These are phyloP conservation scores for Alternaria sp. DNA, from an alignment of 2,329 filamentous ascomycete species.

Conservation along the genomic window DNA sequence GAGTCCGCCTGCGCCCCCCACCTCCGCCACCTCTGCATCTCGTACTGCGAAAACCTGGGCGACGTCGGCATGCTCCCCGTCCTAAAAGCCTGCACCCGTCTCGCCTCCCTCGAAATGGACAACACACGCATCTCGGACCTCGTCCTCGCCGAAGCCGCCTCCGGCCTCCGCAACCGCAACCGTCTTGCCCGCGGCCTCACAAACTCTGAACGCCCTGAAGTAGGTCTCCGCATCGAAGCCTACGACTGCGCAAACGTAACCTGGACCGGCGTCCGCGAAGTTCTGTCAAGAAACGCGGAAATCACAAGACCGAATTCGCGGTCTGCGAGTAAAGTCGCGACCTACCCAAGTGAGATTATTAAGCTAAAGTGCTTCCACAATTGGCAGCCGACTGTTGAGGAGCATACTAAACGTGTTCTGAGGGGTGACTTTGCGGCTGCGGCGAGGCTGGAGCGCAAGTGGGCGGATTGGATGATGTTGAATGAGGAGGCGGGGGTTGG, in stretches of 20 bases:
- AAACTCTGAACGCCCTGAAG: conserved; percentile 39
- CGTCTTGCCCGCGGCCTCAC: conserved; percentile 49
- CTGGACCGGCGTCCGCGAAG: conserved; percentile 88
- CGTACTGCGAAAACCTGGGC: conserved; percentile 85
- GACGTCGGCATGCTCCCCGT: conserved; percentile 85
- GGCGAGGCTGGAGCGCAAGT: conserved; percentile 82
- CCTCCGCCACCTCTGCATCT: conserved; percentile 83
- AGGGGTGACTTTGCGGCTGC: conserved; percentile 77
- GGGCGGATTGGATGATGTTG: conserved; percentile 93
- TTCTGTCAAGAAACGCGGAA: conserved; percentile 84
- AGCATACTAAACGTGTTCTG: conserved; percentile 86
- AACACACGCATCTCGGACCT: conserved; percentile 92
- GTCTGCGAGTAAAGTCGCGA: conserved; percentile 45
- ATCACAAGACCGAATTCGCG: conserved; percentile 58
- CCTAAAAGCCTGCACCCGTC: conserved; percentile 73
- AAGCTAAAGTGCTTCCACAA: conserved; percentile 92
- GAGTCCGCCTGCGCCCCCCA: conserved; percentile 74
- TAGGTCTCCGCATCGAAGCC: conserved; percentile 77
- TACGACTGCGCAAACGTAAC: conserved; percentile 94
- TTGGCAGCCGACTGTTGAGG: conserved; percentile 93
- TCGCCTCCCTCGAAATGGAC: conserved; percentile 82
- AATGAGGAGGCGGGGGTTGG: conserved; percentile 79
- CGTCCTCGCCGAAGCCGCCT: conserved; percentile 81
- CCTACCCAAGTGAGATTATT: conserved; percentile 80
- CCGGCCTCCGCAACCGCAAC: conserved; percentile 74